phyloP scores from a whole-genome alignment of 192 early-diverging fungal species.

The Gonapodya prolifera region DNA sequence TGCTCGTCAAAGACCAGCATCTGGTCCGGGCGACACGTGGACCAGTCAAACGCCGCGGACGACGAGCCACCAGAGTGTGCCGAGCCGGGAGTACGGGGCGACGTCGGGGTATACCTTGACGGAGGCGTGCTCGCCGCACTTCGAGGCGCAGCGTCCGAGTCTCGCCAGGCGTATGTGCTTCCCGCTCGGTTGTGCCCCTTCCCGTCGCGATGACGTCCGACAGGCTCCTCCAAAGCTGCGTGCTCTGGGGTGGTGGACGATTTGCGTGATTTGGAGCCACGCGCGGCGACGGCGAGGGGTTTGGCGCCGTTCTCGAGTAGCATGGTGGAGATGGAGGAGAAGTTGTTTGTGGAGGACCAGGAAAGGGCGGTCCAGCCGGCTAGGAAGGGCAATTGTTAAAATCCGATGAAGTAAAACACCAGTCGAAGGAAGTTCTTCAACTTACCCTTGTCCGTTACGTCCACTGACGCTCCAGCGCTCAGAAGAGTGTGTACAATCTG shows the following conservation, averaged over 20 bases:
- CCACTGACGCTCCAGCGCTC: too few species aligned
- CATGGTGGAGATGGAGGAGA: slow-evolving; percentile 54
- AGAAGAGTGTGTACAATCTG: too few species aligned
- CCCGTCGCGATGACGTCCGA: not conserved
- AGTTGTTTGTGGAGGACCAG: slow-evolving; percentile 80
- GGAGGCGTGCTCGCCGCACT: not conserved
- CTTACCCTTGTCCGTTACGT: too few species aligned
- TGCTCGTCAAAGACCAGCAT: slow-evolving; percentile 89
- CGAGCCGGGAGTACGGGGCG: slow-evolving; percentile 20
- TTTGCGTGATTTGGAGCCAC: slow-evolving; percentile 26
- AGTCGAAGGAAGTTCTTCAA: too few species aligned
- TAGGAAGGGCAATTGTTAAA: too few species aligned
- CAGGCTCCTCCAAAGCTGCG: slow-evolving; percentile 13
- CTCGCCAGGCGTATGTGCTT: not conserved
- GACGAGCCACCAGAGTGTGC: slow-evolving; percentile 27
- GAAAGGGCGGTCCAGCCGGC: slow-evolving; percentile 80
- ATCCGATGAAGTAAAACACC: too few species aligned
- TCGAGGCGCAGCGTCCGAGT: not conserved
- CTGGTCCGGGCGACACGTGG: slow-evolving; percentile 69
- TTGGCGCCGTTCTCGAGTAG: slow-evolving; percentile 72
- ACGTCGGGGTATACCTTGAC: slow-evolving; percentile 31
- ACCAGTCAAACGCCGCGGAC: slow-evolving; percentile 57
- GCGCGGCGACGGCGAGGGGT: slow-evolving; percentile 45
- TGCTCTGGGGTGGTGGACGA: slow-evolving; percentile 20
- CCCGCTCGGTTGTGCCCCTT: not conserved